These are phyloP conservation scores for Cochlearia excelsa DNA, from an alignment of 345 rosid species.

Conservation along the genomic window DNA sequence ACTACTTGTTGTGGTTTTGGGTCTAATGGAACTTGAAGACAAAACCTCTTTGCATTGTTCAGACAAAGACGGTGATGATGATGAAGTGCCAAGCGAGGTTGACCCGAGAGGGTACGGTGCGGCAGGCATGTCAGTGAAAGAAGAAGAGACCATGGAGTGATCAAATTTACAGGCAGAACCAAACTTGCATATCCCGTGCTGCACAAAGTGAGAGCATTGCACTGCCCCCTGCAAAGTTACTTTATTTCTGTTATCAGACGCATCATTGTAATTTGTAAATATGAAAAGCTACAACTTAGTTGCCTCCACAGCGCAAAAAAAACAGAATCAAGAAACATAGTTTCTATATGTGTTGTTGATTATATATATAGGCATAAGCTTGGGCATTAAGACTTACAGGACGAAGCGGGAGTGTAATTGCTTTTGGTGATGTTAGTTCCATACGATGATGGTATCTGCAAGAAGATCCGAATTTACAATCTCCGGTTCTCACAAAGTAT, in stretches of 20 bases:
- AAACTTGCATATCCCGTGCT: conserved; percentile 67
- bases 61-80: conserved; percentile 52
- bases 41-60: conserved; percentile 39
- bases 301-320: too few species aligned
- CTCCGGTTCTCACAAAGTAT: conserved; percentile 79
- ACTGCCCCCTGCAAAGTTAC: conserved; percentile 54
- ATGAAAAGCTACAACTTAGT: too few species aligned
- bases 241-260: conserved; percentile 1
- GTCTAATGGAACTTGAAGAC: conserved; percentile 46
- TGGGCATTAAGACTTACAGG: conserved; percentile 52
- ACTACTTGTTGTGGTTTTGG: conserved; percentile 29
- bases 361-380: not conserved
- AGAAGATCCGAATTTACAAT: conserved; percentile 78
- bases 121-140: conserved; percentile 70
- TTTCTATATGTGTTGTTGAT: not conserved
- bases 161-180: conserved; percentile 74
- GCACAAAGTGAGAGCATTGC: conserved; percentile 57
- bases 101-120: conserved; percentile 73
- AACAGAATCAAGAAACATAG: conserved; percentile 19
- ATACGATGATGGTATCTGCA: conserved; percentile 94
- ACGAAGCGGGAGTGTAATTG: conserved; percentile 62
- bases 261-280: not conserved
- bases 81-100: conserved; percentile 49
- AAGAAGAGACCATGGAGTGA: conserved; percentile 64
- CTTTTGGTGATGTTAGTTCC: conserved; percentile 46